Evolutionary conservation across 2,329 filamentous ascomycete genomes (phyloP), one percentile per base, ranked within the genome.

Genomic region (Diplodia sapinea): DNA sequence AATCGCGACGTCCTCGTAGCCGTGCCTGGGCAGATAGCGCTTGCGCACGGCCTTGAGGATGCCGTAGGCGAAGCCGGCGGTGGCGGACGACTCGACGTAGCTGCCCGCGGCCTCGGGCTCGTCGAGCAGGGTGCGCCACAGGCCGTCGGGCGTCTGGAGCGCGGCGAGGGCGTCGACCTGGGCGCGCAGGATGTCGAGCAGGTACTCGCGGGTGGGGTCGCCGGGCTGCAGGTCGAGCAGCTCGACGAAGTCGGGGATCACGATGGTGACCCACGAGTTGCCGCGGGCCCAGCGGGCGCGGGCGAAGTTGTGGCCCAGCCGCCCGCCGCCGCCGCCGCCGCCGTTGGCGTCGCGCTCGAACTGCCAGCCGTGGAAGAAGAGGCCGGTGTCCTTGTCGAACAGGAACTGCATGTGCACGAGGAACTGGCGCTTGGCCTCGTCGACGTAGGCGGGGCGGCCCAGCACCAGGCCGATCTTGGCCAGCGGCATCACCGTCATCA

Each of bases 291-390:
- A 87, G 43, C 84, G 77, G 9, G 85, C 85, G 62, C 80, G 72
- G 2, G 85, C 85, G 71, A 87, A 87, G 71, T 87, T 86, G 71
- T 87, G 85, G 2, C 85, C 82, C 8, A 82, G 73, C 9, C 68
- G n/a, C n/a, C n/a, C n/a, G n/a, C n/a, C n/a, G n/a, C n/a, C n/a
- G n/a, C n/a, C n/a, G n/a, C n/a, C n/a, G n/a, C n/a, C 40, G 54
- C n/a, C 49, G 6, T 23, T 52, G 3, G 3, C 3, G 26, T 26
- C 4, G 3, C 26, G 26, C 59, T 89, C 85, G 72, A 93, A 94
- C 11, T 89, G 89, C 91, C 91, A 94, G 33, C 91, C 91, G 77
- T 94, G 91, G 82, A 90, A 94, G 78, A 91, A 94, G 0, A 94
- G 82, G 0, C 91, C 91, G 0, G 90, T 88, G 68, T 84, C 83